phyloP scores from a whole-genome alignment of 2,329 filamentous ascomycete genomes.

The Paraphaeosphaeria minitans region DNA sequence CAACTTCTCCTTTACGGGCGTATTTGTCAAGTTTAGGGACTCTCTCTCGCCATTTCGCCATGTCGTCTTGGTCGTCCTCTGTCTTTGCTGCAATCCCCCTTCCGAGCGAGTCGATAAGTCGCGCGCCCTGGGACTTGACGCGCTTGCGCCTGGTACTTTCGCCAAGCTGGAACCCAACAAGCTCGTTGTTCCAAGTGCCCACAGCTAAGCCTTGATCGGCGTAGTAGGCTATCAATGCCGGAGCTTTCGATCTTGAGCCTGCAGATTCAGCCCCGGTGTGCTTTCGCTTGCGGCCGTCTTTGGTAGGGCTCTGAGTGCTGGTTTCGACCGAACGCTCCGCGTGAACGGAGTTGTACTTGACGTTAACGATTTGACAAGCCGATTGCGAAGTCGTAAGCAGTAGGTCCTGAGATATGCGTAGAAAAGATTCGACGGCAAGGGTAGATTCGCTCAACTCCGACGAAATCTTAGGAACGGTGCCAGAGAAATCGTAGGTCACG shows the following conservation, averaged over 20 bases:
- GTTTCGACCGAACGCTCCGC: slow-evolving; percentile 46
- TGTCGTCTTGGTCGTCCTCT: slow-evolving; percentile 13
- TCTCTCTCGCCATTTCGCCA: slow-evolving; percentile 35
- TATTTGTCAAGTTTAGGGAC: slow-evolving; percentile 45
- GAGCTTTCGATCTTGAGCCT: slow-evolving; percentile 51
- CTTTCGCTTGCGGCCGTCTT: slow-evolving; percentile 49
- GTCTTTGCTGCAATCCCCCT: slow-evolving; percentile 56
- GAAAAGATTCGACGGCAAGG: slow-evolving; percentile 63
- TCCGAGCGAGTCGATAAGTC: slow-evolving; percentile 75
- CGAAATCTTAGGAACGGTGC: slow-evolving; percentile 64
- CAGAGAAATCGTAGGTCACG: slow-evolving; percentile 67
- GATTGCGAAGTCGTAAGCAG: slow-evolving; percentile 65
- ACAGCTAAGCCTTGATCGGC: slow-evolving; percentile 69
- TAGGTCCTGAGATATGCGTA: slow-evolving; percentile 69
- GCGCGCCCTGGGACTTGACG: slow-evolving; percentile 52
- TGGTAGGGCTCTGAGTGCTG: slow-evolving; percentile 17
- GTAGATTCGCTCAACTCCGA: slow-evolving; percentile 58
- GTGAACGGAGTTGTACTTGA: slow-evolving; percentile 64
- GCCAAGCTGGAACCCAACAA: slow-evolving; percentile 68
- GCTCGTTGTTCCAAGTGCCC: slow-evolving; percentile 65
- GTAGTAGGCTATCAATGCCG: slow-evolving; percentile 57
- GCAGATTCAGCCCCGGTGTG: slow-evolving; percentile 38
- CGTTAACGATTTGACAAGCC: slow-evolving; percentile 65
- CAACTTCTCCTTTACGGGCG: slow-evolving; percentile 43
- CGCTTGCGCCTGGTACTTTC: slow-evolving; percentile 42